Evolutionary conservation across 805 yeast genomes (phyloP).

Genomic region (Metschnikowia chrysomelidarum): DNA sequence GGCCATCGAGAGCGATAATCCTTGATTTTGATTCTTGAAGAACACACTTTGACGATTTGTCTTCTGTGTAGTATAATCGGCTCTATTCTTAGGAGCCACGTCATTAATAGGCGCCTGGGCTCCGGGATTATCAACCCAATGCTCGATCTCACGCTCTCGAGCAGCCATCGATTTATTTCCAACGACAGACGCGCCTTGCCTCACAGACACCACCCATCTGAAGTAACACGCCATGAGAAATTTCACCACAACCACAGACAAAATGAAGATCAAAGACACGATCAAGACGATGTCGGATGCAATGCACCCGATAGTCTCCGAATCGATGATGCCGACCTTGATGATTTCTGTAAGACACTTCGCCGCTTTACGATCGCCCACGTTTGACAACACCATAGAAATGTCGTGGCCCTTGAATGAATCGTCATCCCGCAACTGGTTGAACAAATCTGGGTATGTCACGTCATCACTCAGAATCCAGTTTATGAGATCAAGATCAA

Average conservation of each 20-base stretch:
- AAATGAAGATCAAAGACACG: constrained; percentile 78
- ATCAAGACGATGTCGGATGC: constrained; percentile 83
- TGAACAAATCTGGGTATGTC: constrained; percentile 70
- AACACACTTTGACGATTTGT: constrained; percentile 44
- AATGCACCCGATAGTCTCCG: constrained; percentile 89
- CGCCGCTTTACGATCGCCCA: constrained; percentile 68
- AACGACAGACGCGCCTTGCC: constrained; percentile 74
- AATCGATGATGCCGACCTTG: constrained; percentile 86
- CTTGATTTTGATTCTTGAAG: constrained; percentile 29
- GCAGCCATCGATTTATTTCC: constrained; percentile 58
- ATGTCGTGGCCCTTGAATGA: constrained; percentile 75
- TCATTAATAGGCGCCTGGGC: constrained; percentile 33
- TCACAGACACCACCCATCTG: constrained; percentile 66
- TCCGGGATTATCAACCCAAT: constrained; percentile 70
- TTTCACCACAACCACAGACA: constrained; percentile 73
- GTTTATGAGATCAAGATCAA: constrained; percentile 72
- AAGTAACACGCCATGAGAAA: constrained; percentile 86
- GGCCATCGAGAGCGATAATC: constrained; percentile 36
- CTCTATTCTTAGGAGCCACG: constrained; percentile 52
- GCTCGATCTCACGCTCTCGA: constrained; percentile 69
- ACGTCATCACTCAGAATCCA: constrained; percentile 74
- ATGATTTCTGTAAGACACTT: constrained; percentile 81
- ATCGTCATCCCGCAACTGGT: constrained; percentile 53
- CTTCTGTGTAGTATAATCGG: constrained; percentile 40
- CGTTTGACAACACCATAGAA: constrained; percentile 64